phyloP scores from a whole-genome alignment of 78 protist species.

The Dictyostelium citrinum region DNA sequence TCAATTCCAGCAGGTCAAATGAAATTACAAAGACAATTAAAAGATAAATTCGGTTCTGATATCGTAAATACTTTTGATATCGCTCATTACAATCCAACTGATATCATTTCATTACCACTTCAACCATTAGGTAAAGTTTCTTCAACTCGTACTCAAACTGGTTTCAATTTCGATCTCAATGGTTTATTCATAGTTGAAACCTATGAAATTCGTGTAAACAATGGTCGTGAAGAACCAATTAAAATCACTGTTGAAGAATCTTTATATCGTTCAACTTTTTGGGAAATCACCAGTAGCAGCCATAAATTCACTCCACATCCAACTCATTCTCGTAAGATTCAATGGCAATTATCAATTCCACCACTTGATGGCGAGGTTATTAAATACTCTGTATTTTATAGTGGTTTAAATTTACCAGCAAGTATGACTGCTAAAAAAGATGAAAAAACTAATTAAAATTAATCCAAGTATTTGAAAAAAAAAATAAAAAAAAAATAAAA shows the following conservation, averaged over 20 bases:
- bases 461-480: no score
- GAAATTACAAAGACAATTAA: constrained; percentile 47
- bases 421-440: constrained; percentile 11
- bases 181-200: constrained; percentile 49
- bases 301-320: constrained; percentile 9
- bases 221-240: constrained; percentile 64
- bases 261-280: constrained; percentile 33
- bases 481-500: no score
- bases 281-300: constrained; percentile 2
- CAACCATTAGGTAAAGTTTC: constrained; percentile 41
- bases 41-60: constrained; percentile 54
- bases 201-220: constrained; percentile 30
- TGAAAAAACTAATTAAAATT: neutral
- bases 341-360: constrained; percentile 54
- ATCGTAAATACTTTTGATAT: constrained; percentile 32
- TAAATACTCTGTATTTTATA: constrained; percentile 28
- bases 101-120: constrained; percentile 32
- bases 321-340: constrained; percentile 45
- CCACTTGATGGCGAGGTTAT: constrained; percentile 45
- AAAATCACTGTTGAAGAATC: constrained; percentile 43
- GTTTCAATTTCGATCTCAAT: constrained; percentile 56
- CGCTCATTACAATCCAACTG: constrained; percentile 19
- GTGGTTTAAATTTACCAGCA: constrained; percentile 42
- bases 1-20: constrained; percentile 49
- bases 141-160: constrained; percentile 55